Base-by-base conservation (phyloP, 352 stramenopile species). In the Globisporangium mamillatum region DNA sequence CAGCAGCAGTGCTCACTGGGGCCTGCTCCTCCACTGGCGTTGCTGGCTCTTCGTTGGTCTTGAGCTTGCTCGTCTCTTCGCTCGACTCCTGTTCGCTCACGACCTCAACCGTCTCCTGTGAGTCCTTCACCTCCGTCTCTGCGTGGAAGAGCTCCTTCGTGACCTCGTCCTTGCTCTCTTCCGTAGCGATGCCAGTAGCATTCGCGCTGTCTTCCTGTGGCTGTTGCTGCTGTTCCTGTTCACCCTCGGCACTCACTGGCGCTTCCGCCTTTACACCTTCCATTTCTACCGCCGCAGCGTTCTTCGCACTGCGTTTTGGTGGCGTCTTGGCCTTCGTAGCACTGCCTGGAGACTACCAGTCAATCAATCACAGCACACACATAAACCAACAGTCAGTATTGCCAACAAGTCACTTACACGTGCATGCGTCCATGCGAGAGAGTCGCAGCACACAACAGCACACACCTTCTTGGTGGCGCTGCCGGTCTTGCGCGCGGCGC, bases 381-480 rank as follows among this genome's bases (percentile, higher is more conserved):
- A 8, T 6, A 10, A 22, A 9, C 8, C 16, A 22, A 52, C 18
- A 52, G 20, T 46, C 36, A 63, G 20, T 3, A 46, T 46, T 41
- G 16, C 44, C 7, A 46, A 24, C 18, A 50, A 50, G 44, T 24
- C 6, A 20, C 18, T 12, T 44, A 1, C 25, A 58, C 59, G 38
- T 36, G 36, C 36, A 55, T 52, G 16, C 14, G 16, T n/a, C 41
- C 18, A n/a, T n/a, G 41, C 7, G 24, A 55, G 4, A 44, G 3
- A 32, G 41, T 56, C 24, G 25, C 22, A 25, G 60, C 25, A 50
- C 29, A n/a, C n/a, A 8, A 25, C 3, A 27, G 18, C 12, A 64
- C 48, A 25, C 34, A 71, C 66, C 66, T 71, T 71, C 32, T 71
- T 71, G 29, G 66, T 60, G 4, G 60, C 61, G 60, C 61, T 67